Base-by-base conservation (phyloP, 2,329 filamentous ascomycete genomes). In the Aphanocladium album region DNA sequence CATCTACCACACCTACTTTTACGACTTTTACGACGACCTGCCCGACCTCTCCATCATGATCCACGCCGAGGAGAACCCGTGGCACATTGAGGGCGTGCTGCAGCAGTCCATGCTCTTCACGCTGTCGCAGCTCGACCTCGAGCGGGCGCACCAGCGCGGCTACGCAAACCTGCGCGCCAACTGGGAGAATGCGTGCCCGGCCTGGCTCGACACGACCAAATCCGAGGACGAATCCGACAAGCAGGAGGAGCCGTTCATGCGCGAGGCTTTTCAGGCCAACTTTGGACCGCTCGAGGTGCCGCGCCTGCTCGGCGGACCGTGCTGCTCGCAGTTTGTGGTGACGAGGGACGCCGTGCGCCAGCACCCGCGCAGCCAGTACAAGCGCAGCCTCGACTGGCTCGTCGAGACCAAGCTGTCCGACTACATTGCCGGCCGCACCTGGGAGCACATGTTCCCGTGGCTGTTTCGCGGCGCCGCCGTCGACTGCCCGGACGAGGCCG, bases 1-100 rank as follows among this genome's bases (percentile, higher is more conserved):
- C 73, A 79, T 84, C 8, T 87, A 88, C 68, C 76, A 86, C 41
- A 82, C 78, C 43, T 87, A 84, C 70, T 79, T 88, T 66, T 80
- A 85, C 66, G 83, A 86, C 68, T 79, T 82, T 69, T 88, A 88
- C 72, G 77, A 87, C 63, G 67, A 75, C 3, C 77, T 88, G 4
- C 79, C 83, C 2, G 83, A 85, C 58, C 77, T 86, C 62, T 76
- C 77, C 35, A 80, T 88, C 64, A 86, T 89, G 72, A 80, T 85
- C 70, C 85, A 88, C 67, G 78, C 82, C 21, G 81, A 87, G 64
- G 80, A 84, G 55, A 62, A 62, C 2, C 63, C 72, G 2, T 76
- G 73, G 73, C 73, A 76, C 61, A 64, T 70, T 27, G 73, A 76
- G n/a, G 62, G 60, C 8, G 63, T 69, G 23, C 65, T 75, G 69